Conservation (phyloP, 352 stramenopile genomes). For the Phytopythium boreale region DNA sequence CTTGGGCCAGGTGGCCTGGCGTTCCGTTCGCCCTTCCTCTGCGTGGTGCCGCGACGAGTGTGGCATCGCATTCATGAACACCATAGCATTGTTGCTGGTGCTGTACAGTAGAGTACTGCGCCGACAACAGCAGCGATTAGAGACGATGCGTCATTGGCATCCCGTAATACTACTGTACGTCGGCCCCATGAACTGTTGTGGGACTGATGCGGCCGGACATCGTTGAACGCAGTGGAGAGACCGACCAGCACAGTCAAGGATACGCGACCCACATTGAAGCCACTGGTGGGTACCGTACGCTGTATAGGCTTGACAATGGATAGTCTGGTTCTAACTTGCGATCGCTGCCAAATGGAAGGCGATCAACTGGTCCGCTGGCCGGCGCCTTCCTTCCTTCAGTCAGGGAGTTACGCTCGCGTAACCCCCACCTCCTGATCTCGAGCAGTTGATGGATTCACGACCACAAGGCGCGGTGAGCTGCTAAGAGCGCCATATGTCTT, state of each 20-base stretch:
- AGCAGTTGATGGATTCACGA: no score
- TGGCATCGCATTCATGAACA: no score
- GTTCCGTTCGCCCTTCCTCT: neutral
- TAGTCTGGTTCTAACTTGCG: neutral
- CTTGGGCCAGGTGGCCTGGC: no score
- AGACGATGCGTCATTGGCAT: neutral
- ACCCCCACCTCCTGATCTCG: no score
- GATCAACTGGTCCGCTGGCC: no score
- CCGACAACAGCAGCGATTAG: neutral
- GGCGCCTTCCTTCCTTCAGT: no score
- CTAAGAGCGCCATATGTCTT: neutral
- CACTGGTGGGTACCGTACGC: neutral
- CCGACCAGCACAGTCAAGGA: neutral
- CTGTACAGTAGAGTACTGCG: neutral
- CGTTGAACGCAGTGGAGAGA: neutral
- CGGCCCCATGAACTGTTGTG: no score
- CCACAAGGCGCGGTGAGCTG: no score
- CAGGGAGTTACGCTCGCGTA: no score
- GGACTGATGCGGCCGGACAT: neutral
- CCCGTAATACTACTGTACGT: neutral
- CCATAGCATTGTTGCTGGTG: no score
- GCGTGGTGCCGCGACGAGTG: no score
- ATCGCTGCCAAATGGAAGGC: no score
- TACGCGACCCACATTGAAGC: neutral
- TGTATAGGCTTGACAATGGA: neutral